These are phyloP conservation scores for Protea cynaroides DNA, from an alignment of 164 flowering plant species.

Conservation along the genomic window DNA sequence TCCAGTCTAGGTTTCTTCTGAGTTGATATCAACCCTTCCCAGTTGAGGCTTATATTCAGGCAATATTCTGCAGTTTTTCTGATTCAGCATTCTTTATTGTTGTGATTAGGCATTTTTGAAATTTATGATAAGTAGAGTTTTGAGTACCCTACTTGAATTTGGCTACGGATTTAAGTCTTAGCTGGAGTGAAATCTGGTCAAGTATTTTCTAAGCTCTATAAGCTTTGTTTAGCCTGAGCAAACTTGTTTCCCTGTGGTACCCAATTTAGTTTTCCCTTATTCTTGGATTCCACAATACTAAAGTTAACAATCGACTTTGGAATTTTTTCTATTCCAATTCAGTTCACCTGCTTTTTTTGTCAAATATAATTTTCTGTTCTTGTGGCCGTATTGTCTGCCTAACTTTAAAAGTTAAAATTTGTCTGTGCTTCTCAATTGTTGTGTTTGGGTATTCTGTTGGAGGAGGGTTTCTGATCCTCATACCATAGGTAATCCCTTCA, in stretches of 20 bases:
- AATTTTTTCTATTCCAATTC: no score
- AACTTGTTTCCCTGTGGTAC: neutral
- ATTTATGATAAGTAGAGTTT: neutral
- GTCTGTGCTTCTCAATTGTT: neutral
- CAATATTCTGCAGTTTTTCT: neutral
- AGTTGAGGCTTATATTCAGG: neutral
- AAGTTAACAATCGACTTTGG: no score
- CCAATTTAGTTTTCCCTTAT: no score
- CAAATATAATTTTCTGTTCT: no score
- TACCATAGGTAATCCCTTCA: neutral
- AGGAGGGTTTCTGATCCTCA: neutral
- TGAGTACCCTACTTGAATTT: no score
- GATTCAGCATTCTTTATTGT: neutral
- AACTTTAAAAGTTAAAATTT: neutral
- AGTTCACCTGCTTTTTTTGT: no score
- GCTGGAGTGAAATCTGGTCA: no score
- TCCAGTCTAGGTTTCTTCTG: no score
- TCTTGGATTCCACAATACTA: no score
- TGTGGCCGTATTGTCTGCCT: neutral
- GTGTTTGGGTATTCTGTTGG: neutral
- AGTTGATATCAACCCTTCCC: neutral
- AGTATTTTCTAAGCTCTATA: no score
- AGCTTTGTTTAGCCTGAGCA: neutral
- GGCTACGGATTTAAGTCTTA: no score
- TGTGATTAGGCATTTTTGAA: slow-evolving; percentile 1